phyloP scores from a whole-genome alignment of 257 asterid genomes.

The Verbena officinalis region DNA sequence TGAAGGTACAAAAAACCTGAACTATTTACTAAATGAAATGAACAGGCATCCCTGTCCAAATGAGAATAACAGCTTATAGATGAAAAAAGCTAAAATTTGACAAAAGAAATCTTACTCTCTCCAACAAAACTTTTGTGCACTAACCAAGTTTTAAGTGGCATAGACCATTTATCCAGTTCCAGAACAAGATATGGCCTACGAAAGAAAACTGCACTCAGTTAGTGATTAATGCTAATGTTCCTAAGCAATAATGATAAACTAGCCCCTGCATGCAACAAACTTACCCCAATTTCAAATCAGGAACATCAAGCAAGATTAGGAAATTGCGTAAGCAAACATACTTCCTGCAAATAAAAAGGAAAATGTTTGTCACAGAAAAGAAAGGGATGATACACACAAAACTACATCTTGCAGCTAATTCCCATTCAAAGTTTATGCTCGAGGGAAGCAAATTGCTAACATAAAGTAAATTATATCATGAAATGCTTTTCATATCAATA shows the following conservation, averaged over 20 bases:
- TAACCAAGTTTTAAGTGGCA: conserved; percentile 35
- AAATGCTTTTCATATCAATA: background rate
- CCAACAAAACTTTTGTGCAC: conserved; percentile 25
- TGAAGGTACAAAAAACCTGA: conserved; percentile 10
- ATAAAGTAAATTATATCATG: background rate
- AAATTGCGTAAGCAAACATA: conserved; percentile 66
- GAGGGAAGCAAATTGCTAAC: conserved; percentile 2
- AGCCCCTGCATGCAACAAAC: conserved; percentile 26
- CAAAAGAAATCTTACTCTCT: conserved; percentile 34
- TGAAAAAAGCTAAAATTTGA: background rate
- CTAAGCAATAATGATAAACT: conserved; percentile 10
- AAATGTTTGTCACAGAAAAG: conserved; percentile 13
- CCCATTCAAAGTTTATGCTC: background rate
- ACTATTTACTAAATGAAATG: conserved; percentile 6
- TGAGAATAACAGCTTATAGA: background rate
- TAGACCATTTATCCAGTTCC: conserved; percentile 34
- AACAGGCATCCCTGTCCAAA: background rate
- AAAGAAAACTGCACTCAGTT: conserved; percentile 9
- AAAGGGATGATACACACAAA: conserved; percentile 13
- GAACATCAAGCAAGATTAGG: conserved; percentile 42
- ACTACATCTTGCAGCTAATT: conserved; percentile 1
- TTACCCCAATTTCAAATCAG: conserved; percentile 49
- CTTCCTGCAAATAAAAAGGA: conserved; percentile 54
- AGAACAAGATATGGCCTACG: conserved; percentile 34
- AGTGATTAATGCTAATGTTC: conserved; percentile 6